Percentiles rank a stretch among this genome's conserved stretches.
phyloP scores from a whole-genome alignment of 2,329 filamentous ascomycete genomes.

The Xylariaceae sp. region DNA sequence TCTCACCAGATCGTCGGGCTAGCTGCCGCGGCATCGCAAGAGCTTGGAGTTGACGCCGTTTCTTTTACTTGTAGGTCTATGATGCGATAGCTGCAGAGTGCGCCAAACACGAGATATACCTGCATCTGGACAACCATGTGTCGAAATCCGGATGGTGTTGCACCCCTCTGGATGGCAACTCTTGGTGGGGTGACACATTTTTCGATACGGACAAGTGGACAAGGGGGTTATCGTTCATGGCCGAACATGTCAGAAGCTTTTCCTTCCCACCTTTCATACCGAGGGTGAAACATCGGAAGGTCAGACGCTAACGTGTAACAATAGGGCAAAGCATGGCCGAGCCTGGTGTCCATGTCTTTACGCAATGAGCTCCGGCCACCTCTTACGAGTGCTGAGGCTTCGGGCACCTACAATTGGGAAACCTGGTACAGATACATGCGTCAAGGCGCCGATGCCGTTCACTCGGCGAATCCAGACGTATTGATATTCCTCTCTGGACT shows the following conservation, averaged over 20 bases:
- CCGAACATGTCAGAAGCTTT: conserved; percentile 39
- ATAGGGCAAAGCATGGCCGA: conserved; percentile 42
- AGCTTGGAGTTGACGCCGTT: no score
- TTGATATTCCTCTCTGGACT: conserved; percentile 55
- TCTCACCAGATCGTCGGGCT: neutral
- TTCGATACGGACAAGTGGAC: conserved; percentile 57
- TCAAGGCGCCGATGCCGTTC: conserved; percentile 45
- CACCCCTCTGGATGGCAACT: conserved; percentile 47
- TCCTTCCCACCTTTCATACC: no score
- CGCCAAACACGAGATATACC: conserved; percentile 48
- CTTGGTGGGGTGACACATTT: conserved; percentile 56
- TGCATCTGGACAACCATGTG: conserved; percentile 58
- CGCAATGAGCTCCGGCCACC: conserved; percentile 49
- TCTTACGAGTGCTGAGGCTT: conserved; percentile 26
- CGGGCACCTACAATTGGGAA: conserved; percentile 47
- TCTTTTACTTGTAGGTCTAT: conserved; percentile 46
- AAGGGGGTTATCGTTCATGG: conserved; percentile 55
- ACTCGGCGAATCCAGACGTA: conserved; percentile 43
- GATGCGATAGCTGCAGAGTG: conserved; percentile 57
- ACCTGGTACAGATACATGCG: conserved; percentile 47
- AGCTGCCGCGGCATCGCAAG: conserved; percentile 4
- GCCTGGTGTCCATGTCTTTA: conserved; percentile 44
- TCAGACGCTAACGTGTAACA: conserved; percentile 4
- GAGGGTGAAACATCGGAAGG: no score
- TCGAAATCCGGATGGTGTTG: conserved; percentile 56